A percentile compares a stretch with the other conserved stretches of the same genome.
These are phyloP conservation scores for Lachancea quebecensis DNA, from an alignment of 805 yeast species.

Conservation along the genomic window DNA sequence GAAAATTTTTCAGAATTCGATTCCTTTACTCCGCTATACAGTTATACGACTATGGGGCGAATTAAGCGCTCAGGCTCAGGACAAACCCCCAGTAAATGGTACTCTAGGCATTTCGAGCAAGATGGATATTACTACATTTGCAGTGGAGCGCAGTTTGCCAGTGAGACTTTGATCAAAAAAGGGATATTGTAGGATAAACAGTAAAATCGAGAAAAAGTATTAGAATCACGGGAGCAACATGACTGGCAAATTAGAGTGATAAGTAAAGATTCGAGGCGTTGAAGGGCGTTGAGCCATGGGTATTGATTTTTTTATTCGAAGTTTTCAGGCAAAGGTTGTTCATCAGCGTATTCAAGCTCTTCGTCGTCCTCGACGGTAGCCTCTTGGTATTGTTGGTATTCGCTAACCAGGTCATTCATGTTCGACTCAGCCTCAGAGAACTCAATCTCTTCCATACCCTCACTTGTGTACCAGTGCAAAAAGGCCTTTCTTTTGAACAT, in stretches of 20 bases:
- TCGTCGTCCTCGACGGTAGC: conserved; percentile 72
- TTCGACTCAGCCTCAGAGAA: conserved; percentile 91
- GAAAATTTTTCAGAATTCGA: background rate
- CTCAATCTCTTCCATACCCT: conserved; percentile 95
- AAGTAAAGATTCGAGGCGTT: background rate
- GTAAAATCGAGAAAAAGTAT: too few species aligned
- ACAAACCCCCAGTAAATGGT: too few species aligned
- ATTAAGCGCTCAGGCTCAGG: background rate
- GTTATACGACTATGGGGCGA: background rate
- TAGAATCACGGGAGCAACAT: background rate
- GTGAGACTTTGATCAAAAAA: too few species aligned
- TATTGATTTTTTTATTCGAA: conserved; percentile 16
- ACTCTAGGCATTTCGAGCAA: background rate
- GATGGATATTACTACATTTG: background rate
- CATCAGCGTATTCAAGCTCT: conserved; percentile 58
- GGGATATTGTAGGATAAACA: too few species aligned
- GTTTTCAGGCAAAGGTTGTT: conserved; percentile 30
- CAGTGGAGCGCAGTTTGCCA: background rate
- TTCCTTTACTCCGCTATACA: background rate
- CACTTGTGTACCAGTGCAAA: conserved; percentile 92
- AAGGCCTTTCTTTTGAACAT: conserved; percentile 93
- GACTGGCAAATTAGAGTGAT: background rate
- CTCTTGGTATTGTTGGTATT: conserved; percentile 89
- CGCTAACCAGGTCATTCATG: conserved; percentile 81
- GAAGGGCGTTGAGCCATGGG: background rate